These are phyloP conservation scores for Mesotaenium endlicherianum DNA, from an alignment of 139 green algal species.

Conservation along the genomic window DNA sequence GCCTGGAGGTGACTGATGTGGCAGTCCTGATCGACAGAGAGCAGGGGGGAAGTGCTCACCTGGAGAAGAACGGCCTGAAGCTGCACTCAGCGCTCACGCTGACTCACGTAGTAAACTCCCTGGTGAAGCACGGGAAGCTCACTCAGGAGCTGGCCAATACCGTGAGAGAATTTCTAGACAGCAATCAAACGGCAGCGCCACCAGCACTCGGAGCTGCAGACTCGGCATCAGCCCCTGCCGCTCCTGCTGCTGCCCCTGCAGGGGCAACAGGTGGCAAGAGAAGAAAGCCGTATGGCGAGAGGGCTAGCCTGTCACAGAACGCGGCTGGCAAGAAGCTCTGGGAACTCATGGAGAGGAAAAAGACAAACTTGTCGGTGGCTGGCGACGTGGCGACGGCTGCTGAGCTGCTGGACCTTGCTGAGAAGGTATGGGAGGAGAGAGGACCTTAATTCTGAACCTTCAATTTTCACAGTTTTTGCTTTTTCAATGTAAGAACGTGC, in stretches of 20 bases:
- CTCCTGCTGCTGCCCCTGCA: background rate
- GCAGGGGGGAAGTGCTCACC: conserved; percentile 82
- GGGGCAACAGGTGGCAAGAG: conserved; percentile 2
- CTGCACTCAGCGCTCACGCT: conserved; percentile 82
- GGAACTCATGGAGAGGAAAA: conserved; percentile 89
- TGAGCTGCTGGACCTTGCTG: conserved; percentile 88
- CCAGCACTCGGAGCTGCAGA: conserved; percentile 20
- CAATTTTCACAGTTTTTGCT: no score
- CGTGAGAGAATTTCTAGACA: conserved; percentile 80
- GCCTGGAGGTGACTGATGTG: conserved; percentile 77
- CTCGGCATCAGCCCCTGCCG: conserved; percentile 30
- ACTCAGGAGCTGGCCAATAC: conserved; percentile 53
- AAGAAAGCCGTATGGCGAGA: conserved; percentile 74
- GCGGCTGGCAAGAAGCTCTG: conserved; percentile 70
- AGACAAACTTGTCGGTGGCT: conserved; percentile 95
- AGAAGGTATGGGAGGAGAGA: conserved; percentile 58
- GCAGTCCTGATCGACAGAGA: conserved; percentile 98
- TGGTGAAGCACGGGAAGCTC: conserved; percentile 54
- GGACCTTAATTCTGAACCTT: no score
- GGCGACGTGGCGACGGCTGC: conserved; percentile 86
- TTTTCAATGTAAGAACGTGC: no score
- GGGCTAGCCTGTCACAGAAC: conserved; percentile 71
- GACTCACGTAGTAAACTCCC: conserved; percentile 56
- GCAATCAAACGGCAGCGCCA: conserved; percentile 80
- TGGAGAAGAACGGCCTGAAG: conserved; percentile 69